Conservation (phyloP, 2,329 filamentous ascomycete genomes). For the Aspergillus hiratsukae region DNA sequence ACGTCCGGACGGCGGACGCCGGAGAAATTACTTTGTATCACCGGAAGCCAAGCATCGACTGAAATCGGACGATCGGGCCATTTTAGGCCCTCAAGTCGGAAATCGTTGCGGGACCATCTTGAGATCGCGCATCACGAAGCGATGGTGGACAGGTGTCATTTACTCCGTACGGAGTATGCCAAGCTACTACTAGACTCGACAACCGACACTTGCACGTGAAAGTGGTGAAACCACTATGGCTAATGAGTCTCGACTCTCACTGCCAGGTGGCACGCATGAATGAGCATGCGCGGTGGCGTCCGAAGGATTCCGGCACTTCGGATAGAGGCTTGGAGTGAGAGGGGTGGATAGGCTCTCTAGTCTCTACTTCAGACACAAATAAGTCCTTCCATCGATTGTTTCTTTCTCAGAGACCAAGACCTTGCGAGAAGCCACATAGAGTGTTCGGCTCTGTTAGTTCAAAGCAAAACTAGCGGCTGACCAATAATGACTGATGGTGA, state of each 20-base stretch:
- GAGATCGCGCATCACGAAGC: background rate
- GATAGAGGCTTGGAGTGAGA: too few species aligned
- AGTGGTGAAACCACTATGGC: background rate
- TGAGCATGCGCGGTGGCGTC: background rate
- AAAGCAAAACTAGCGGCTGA: background rate
- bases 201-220: background rate
- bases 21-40: background rate
- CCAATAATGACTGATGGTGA: background rate
- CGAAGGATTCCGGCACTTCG: background rate
- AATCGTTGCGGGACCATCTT: background rate
- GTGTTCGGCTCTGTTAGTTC: too few species aligned
- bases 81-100: background rate
- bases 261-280: background rate
- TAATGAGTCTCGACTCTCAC: background rate
- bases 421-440: too few species aligned
- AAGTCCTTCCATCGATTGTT: background rate
- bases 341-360: background rate
- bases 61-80: background rate
- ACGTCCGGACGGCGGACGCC: too few species aligned
- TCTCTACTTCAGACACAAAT: background rate
- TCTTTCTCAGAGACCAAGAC: background rate
- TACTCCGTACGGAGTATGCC: background rate
- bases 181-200: background rate
- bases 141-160: background rate
- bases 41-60: background rate